Percentiles rank a stretch among this genome's conserved stretches.
Evolutionary conservation across 148 eudicot species (phyloP).

Genomic region (Vaccinium vitisidaea): DNA sequence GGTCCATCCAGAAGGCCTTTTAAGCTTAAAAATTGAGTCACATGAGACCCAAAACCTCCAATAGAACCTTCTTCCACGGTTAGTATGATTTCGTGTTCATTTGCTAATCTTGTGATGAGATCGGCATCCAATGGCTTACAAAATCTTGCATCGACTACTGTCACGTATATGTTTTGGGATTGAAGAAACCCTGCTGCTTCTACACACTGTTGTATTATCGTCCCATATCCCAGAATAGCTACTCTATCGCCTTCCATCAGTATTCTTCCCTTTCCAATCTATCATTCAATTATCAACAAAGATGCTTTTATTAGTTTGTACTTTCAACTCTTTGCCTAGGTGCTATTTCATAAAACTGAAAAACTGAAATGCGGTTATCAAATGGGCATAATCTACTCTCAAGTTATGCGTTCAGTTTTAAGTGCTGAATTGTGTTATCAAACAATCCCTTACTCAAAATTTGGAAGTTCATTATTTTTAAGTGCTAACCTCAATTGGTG

Average conservation of each 20-base stretch:
- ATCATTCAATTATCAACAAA: not conserved
- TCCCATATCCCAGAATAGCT: conserved; percentile 43
- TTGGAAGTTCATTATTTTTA: not conserved
- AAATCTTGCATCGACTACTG: conserved; percentile 43
- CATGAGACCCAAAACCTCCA: conserved; percentile 45
- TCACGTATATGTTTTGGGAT: conserved; percentile 18
- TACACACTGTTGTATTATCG: conserved; percentile 33
- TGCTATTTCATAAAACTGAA: not conserved
- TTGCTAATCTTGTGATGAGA: conserved; percentile 25
- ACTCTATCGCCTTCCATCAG: conserved; percentile 36
- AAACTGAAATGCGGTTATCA: no score
- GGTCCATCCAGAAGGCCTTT: conserved; percentile 40
- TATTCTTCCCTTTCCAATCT: conserved; percentile 39
- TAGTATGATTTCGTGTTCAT: conserved; percentile 36
- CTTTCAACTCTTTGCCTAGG: no score
- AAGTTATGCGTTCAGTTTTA: no score
- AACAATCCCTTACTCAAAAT: not conserved
- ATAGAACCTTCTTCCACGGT: conserved; percentile 46
- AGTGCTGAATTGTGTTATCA: not conserved
- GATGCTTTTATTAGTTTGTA: no score
- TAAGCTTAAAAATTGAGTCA: conserved; percentile 34
- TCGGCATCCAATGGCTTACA: conserved; percentile 43
- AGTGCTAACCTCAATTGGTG: conserved; percentile 29
- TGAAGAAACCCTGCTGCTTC: conserved; percentile 32
- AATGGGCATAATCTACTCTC: no score